These are phyloP conservation scores for Ceratocystis huliohia DNA, from an alignment of 2,329 filamentous ascomycete genomes.

Conservation along the genomic window DNA sequence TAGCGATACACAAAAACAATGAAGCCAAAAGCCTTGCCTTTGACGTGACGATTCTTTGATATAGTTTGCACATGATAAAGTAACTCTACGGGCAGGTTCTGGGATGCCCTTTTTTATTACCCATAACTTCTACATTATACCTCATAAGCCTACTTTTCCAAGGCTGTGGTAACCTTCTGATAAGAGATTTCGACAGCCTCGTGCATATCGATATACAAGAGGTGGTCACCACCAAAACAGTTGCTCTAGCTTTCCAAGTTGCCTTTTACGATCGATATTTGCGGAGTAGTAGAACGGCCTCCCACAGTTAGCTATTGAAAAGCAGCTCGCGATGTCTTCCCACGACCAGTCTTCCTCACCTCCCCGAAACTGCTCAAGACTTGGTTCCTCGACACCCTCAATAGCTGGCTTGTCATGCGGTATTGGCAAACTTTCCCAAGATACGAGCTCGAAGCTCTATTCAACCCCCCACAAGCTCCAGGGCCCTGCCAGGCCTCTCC, in stretches of 20 bases:
- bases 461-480: slow-evolving; percentile 15
- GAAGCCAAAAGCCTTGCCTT: background rate
- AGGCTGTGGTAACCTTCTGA: background rate
- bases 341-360: background rate
- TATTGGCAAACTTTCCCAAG: background rate
- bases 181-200: background rate
- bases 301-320: background rate
- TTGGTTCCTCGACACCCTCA: background rate
- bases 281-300: background rate
- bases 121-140: background rate
- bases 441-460: slow-evolving; percentile 12
- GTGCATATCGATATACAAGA: background rate
- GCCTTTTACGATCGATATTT: background rate
- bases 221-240: too few relatives aligned
- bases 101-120: background rate
- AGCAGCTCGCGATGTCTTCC: background rate
- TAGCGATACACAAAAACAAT: background rate
- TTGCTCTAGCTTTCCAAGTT: background rate
- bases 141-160: background rate
- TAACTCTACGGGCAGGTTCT: background rate
- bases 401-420: background rate
- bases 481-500: slow-evolving; percentile 23
- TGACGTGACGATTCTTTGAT: background rate
- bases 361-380: background rate
- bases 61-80: background rate